Percentiles rank a stretch among this genome's conserved stretches.
phyloP scores from a whole-genome alignment of 2,329 filamentous ascomycete genomes.

The Graphium sp. region DNA sequence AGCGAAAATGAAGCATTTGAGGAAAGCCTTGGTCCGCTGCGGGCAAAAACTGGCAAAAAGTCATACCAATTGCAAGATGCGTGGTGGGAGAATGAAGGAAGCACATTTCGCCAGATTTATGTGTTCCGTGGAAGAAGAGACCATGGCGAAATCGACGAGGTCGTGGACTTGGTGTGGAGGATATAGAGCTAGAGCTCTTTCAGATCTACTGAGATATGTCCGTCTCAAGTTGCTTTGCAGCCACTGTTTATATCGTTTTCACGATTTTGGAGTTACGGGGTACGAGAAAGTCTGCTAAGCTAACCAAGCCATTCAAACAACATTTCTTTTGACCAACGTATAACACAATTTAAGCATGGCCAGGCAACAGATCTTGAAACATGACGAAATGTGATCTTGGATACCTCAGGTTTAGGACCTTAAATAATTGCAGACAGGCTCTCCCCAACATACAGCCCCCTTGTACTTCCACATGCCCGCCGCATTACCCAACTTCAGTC shows the following conservation, averaged over 20 bases:
- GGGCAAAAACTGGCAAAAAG: too few relatives aligned
- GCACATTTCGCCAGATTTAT: conserved; percentile 36
- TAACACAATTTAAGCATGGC: too few relatives aligned
- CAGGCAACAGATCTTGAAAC: too few relatives aligned
- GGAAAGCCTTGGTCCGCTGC: conserved; percentile 34
- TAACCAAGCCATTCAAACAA: too few relatives aligned
- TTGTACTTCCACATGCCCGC: conserved; percentile 38
- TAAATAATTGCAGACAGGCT: conserved; percentile 26
- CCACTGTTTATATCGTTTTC: too few relatives aligned
- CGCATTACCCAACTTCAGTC: conserved; percentile 29
- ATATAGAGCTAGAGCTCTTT: not conserved
- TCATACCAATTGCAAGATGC: too few relatives aligned
- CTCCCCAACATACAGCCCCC: conserved; percentile 27
- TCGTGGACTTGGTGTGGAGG: conserved; percentile 29
- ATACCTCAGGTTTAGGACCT: conserved; percentile 15
- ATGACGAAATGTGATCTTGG: too few relatives aligned
- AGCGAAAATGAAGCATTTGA: conserved; percentile 28
- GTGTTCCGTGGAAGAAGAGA: conserved; percentile 23
- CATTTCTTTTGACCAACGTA: too few relatives aligned
- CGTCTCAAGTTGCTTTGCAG: not conserved
- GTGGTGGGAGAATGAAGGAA: too few relatives aligned
- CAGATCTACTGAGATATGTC: not conserved
- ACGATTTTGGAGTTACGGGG: too few relatives aligned
- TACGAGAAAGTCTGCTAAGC: too few relatives aligned
- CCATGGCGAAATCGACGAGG: conserved; percentile 24